Base-by-base conservation (phyloP, 2,329 filamentous ascomycete genomes). In the Ramularia collo-cygni region DNA sequence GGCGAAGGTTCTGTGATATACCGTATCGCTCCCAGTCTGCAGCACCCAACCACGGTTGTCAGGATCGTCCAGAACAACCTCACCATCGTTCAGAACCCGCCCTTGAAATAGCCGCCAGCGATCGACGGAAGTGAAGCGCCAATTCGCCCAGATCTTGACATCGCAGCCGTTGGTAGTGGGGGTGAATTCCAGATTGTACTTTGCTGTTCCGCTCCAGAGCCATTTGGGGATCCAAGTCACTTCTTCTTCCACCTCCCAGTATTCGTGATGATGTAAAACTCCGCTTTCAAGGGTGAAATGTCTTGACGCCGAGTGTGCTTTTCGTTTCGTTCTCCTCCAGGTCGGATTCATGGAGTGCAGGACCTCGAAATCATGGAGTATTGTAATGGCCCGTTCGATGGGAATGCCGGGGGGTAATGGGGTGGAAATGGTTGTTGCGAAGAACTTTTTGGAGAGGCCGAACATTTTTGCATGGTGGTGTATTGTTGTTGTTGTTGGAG, bases 401-500 rank as follows among this genome's bases (percentile, higher is more conserved):
- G 31, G 19, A 8, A 33, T 19, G 16, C n/a, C 16, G 17, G 31
- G 7, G 16, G 31, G 31, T 7, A 33, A 13, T n/a, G 31, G 7
- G 31, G 31, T 33, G 31, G 14, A 33, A 16, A 33, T n/a, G 14
- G 16, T 18, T 14, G 16, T 13, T n/a, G 12, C 13, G 31, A 33
- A 33, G 31, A 16, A 18, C 16, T 14, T 33, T 19, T 33, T 16
- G 31, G 19, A 18, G 31, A 33, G 7, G 14, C 49, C 49, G 10
- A 24, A 6, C 21, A 24, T 24, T 24, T 24, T n/a, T n/a, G n/a
- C n/a, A n/a, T n/a, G n/a, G n/a, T n/a, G n/a, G n/a, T n/a, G n/a
- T n/a, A n/a, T n/a, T n/a, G n/a, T n/a, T n/a, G n/a, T n/a, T n/a
- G n/a, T n/a, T n/a, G n/a, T n/a, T n/a, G n/a, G 21, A 24, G 21